Evolutionary conservation across 768 basidiomycete species (phyloP), one percentile per base, ranked within the genome.

Genomic region (Tephrocybe sp.): DNA sequence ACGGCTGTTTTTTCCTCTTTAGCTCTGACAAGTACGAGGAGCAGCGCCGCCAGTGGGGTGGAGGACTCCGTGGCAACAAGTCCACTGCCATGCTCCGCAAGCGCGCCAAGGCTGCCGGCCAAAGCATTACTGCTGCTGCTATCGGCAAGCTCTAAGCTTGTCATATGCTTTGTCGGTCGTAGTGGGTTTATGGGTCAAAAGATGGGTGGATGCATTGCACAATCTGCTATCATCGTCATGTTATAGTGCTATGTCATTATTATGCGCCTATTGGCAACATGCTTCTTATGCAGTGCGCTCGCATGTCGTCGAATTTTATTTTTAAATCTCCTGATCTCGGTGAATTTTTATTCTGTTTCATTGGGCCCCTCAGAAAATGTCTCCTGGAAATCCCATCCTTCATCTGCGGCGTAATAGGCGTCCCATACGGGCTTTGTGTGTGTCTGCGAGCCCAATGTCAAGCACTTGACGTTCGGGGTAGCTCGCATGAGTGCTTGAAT

Each of bases 11-110:
- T 2, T 32, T 27, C 24, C 12, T 30, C 43, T 64, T 44, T 54
- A 91, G 89, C 80, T 75, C 87, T 48, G 90, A 92, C 72, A 98
- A 96, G 75, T 91, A 91, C 73, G 95, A 96, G 59, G 93, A 95
- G 61, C 79, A 87, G 46, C 86, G 92, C 57, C 83, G 89, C 64
- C 83, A 85, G 60, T 98, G 96, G 96, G 94, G 95, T 69, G 95
- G 95, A 77, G 95, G 95, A 68, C 61, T 92, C 66, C 92, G 92
- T 74, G 93, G 94, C 60, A 86, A 89, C 81, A 96, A 97, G 77
- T 92, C 91, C 31, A 84, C 90, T 38, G 87, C 89, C 69, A 96
- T 90, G 89, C 79, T 97, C 65, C 80, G 86, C 71, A 93, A 92
- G 77, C 87, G 93, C 57, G 94, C 93, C 54, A 96, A 94, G 82